These are phyloP conservation scores for Colletotrichum sp. DNA, from an alignment of 2,329 filamentous ascomycete species.

Conservation along the genomic window DNA sequence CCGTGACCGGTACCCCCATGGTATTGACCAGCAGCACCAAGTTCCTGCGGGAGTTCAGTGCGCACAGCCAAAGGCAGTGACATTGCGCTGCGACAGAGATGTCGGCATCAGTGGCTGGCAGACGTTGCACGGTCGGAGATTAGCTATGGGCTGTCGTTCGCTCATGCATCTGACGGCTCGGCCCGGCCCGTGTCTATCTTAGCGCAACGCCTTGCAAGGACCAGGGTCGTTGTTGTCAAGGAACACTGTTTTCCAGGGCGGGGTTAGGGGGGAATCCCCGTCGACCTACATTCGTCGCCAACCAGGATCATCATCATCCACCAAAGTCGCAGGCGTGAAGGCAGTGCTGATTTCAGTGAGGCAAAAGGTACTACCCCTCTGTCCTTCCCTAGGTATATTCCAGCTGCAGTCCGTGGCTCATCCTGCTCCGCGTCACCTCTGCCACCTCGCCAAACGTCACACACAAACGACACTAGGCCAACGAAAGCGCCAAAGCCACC, in stretches of 20 bases:
- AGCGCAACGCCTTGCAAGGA: not conserved
- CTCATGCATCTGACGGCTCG: not conserved
- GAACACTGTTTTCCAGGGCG: not conserved
- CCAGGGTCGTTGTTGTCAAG: not conserved
- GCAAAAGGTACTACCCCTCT: not conserved
- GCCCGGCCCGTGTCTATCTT: too few relatives aligned
- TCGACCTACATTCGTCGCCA: not conserved
- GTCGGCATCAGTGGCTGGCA: not conserved
- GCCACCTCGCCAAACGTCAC: not conserved
- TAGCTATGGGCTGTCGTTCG: not conserved
- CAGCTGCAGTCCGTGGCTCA: too few relatives aligned
- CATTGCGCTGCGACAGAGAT: not conserved
- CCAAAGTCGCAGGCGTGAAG: not conserved
- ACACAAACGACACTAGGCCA: not conserved
- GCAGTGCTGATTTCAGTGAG: too few relatives aligned
- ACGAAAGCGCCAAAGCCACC: not conserved
- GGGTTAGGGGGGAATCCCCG: too few relatives aligned
- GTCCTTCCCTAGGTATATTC: not conserved
- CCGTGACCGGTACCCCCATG: too few relatives aligned
- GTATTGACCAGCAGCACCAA: too few relatives aligned
- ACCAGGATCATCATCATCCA: not conserved
- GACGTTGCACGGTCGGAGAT: not conserved
- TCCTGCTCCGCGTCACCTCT: too few relatives aligned
- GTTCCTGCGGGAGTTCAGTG: too few relatives aligned
- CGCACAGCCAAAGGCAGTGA: too few relatives aligned